Percentiles rank a stretch among this genome's conserved stretches.
Conservation (phyloP, 768 basidiomycete genomes). For the Lentinus brumalis region DNA sequence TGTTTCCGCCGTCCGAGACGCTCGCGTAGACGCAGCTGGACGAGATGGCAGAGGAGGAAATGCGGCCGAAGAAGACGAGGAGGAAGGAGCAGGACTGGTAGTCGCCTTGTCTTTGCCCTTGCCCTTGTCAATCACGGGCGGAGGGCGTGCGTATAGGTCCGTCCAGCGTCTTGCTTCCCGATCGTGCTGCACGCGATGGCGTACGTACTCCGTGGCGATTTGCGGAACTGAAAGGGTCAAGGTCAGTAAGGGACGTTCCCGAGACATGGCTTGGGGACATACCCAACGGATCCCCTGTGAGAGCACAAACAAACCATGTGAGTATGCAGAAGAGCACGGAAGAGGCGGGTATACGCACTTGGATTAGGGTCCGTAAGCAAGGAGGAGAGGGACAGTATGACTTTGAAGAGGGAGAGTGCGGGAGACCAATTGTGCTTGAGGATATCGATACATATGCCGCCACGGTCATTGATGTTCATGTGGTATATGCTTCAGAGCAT, state of each 20-base stretch:
- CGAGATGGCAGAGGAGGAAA: neutral
- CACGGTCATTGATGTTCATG: slow-evolving; percentile 85
- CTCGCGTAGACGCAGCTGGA: neutral
- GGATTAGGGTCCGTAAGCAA: slow-evolving; percentile 95
- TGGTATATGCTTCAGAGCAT: slow-evolving; percentile 68
- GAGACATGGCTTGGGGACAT: slow-evolving; percentile 15
- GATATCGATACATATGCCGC: slow-evolving; percentile 85
- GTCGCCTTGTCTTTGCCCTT: slow-evolving; percentile 21
- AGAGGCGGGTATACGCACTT: slow-evolving; percentile 48
- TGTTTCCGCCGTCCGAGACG: slow-evolving; percentile 7
- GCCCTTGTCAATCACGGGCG: slow-evolving; percentile 27
- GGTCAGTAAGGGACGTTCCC: neutral
- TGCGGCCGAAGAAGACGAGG: neutral
- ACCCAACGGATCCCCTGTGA: slow-evolving; percentile 72
- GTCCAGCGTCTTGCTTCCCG: slow-evolving; percentile 80
- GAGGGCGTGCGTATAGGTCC: slow-evolving; percentile 62
- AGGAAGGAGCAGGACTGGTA: neutral
- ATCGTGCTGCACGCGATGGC: slow-evolving; percentile 72
- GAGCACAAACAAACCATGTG: neutral
- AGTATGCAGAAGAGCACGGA: slow-evolving; percentile 14
- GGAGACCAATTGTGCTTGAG: slow-evolving; percentile 95
- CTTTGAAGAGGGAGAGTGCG: slow-evolving; percentile 90
- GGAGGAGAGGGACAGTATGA: slow-evolving; percentile 90
- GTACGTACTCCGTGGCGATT: slow-evolving; percentile 69
- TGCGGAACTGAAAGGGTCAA: slow-evolving; percentile 52